phyloP scores from a whole-genome alignment of 2,329 filamentous ascomycete genomes.

The Claviceps sp. region DNA sequence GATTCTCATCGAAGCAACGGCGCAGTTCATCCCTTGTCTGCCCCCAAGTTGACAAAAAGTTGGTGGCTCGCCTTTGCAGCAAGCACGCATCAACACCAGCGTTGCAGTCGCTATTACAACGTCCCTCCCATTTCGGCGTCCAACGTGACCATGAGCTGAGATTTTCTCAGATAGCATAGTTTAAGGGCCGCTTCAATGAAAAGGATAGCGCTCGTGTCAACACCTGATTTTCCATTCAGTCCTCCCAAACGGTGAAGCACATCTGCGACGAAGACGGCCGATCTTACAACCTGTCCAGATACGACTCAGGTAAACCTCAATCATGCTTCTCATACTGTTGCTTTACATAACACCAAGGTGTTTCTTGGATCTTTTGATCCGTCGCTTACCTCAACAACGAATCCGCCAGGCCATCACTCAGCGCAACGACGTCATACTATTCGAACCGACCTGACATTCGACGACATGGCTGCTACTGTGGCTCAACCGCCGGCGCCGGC shows the following conservation, averaged over 20 bases:
- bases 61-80: not conserved
- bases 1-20: not conserved
- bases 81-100: not conserved
- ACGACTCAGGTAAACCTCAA: not conserved
- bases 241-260: not conserved
- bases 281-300: not conserved
- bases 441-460: not conserved
- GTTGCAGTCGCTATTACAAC: not conserved
- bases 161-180: conserved; percentile 5
- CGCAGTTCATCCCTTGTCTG: not conserved
- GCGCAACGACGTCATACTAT: not conserved
- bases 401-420: not conserved
- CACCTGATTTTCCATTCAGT: not conserved
- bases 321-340: not conserved
- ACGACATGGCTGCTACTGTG: conserved; percentile 19
- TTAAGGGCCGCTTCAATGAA: not conserved
- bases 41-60: not conserved
- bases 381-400: not conserved
- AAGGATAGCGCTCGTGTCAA: not conserved
- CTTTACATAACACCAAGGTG: not conserved
- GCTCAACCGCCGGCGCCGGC: conserved; percentile 17
- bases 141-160: conserved; percentile 2
- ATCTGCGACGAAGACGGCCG: not conserved
- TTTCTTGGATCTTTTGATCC: not conserved
- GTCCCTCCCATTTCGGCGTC: not conserved